Percentiles rank a stretch among this genome's conserved stretches.
Conservation (phyloP, 345 rosid genomes). For the Eucalyptus fibrosa region DNA sequence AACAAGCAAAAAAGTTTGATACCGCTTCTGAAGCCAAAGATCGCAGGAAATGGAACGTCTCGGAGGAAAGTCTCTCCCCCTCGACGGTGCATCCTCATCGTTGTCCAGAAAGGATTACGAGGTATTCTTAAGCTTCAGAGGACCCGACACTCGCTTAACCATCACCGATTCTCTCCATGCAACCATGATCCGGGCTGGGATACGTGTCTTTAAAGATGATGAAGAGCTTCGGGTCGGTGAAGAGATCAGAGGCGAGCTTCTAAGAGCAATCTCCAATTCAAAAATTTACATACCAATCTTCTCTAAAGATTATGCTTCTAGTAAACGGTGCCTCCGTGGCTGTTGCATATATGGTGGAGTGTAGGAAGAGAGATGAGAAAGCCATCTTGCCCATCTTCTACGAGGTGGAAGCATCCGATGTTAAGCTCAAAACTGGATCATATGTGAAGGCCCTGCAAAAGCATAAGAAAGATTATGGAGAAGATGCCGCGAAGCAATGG, state of each 20-base stretch:
- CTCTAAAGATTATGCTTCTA: background rate
- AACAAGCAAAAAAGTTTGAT: background rate
- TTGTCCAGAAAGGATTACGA: no score
- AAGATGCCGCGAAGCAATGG: background rate
- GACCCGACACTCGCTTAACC: background rate
- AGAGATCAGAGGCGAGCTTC: background rate
- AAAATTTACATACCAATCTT: background rate
- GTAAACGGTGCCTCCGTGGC: background rate
- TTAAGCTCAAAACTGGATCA: background rate
- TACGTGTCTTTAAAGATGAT: background rate
- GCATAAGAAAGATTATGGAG: background rate
- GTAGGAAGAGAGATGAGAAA: background rate
- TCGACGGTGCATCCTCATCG: background rate
- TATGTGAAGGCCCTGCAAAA: background rate
- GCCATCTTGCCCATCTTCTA: background rate
- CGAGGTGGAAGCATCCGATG: background rate
- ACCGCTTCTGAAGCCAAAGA: background rate
- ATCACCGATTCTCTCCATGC: background rate
- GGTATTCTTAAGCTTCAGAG: background rate
- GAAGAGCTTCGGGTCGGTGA: background rate
- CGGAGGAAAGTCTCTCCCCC: background rate
- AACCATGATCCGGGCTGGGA: background rate
- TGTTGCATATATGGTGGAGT: accelerated
- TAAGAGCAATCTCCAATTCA: background rate
- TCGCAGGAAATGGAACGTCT: background rate